These are phyloP conservation scores for Phytophthora cryptogea DNA, from an alignment of 352 stramenopile species.

Conservation along the genomic window DNA sequence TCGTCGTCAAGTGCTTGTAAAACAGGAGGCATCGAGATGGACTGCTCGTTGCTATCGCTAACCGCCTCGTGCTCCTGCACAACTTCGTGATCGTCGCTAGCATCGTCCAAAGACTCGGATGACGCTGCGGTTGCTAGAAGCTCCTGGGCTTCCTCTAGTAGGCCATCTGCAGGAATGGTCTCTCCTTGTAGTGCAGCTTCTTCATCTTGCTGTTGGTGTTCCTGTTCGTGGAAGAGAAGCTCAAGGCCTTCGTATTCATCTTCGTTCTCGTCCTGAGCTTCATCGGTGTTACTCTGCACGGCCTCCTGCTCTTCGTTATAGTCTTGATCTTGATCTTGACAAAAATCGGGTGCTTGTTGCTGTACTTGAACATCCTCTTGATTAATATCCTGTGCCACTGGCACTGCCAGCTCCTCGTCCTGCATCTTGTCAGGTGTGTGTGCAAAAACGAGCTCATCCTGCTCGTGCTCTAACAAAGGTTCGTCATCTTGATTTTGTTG, in stretches of 20 bases:
- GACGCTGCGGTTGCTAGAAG: conserved; percentile 15
- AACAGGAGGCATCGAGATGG: conserved; percentile 2
- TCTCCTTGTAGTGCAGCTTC: background rate
- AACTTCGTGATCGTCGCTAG: conserved; percentile 9
- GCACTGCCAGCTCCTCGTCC: conserved; percentile 1
- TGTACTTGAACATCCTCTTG: conserved; percentile 3
- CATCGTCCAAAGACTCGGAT: conserved; percentile 12
- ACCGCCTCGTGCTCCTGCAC: background rate
- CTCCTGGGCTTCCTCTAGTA: conserved; percentile 26
- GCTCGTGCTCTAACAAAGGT: background rate
- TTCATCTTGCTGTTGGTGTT: conserved; percentile 2
- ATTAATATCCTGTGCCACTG: background rate
- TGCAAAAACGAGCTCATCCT: conserved; percentile 3
- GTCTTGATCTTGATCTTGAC: background rate
- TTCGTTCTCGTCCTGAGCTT: conserved; percentile 18
- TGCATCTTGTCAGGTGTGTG: background rate
- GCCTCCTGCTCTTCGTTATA: background rate
- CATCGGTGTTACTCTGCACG: conserved; percentile 3
- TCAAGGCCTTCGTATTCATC: conserved; percentile 20
- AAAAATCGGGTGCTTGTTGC: background rate
- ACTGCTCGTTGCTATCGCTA: conserved; percentile 11
- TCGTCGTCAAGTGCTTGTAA: conserved; percentile 9
- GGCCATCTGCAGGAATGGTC: background rate
- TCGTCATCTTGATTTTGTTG: background rate
- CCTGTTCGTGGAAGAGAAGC: background rate